A percentile compares a stretch with the other conserved stretches of the same genome.
phyloP scores from a whole-genome alignment of 768 basidiomycete species.

The Xerocomellus dryophilus region DNA sequence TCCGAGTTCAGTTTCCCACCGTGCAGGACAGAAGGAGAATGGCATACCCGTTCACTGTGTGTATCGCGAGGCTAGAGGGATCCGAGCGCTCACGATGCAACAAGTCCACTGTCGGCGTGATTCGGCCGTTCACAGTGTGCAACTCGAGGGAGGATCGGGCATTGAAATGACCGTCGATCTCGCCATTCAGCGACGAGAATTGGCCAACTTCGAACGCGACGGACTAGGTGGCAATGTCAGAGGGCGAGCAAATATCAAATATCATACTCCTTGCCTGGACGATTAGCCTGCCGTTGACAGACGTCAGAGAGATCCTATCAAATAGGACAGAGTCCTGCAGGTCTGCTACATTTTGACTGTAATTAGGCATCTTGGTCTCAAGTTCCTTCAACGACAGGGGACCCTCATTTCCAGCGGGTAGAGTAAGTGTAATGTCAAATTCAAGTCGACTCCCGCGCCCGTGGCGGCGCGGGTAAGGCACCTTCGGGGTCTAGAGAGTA shows the following conservation, averaged over 20 bases:
- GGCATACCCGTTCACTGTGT: slow-evolving; percentile 44
- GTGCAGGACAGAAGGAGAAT: background rate
- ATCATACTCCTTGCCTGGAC: slow-evolving; percentile 30
- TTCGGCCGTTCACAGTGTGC: slow-evolving; percentile 38
- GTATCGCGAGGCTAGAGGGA: slow-evolving; percentile 32
- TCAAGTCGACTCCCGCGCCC: slow-evolving; percentile 17
- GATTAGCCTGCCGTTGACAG: slow-evolving; percentile 36
- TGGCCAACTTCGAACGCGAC: slow-evolving; percentile 26
- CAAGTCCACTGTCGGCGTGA: slow-evolving; percentile 40
- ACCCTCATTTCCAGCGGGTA: slow-evolving; percentile 33
- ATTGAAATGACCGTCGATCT: slow-evolving; percentile 45
- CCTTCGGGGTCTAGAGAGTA: slow-evolving; percentile 30
- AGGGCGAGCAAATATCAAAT: background rate
- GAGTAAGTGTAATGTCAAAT: slow-evolving; percentile 37
- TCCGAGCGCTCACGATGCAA: slow-evolving; percentile 24
- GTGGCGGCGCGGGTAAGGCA: background rate
- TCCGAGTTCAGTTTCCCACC: slow-evolving; percentile 1
- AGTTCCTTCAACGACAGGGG: slow-evolving; percentile 39
- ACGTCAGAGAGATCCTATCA: slow-evolving; percentile 33
- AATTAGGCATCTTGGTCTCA: slow-evolving; percentile 42
- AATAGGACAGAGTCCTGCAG: slow-evolving; percentile 38
- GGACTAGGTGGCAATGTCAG: slow-evolving; percentile 27
- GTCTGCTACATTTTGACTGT: slow-evolving; percentile 36
- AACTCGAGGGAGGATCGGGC: slow-evolving; percentile 35
- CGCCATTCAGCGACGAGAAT: slow-evolving; percentile 43